Conservation (phyloP, 2,329 filamentous ascomycete genomes). For the Colletotrichum chrysophilum region DNA sequence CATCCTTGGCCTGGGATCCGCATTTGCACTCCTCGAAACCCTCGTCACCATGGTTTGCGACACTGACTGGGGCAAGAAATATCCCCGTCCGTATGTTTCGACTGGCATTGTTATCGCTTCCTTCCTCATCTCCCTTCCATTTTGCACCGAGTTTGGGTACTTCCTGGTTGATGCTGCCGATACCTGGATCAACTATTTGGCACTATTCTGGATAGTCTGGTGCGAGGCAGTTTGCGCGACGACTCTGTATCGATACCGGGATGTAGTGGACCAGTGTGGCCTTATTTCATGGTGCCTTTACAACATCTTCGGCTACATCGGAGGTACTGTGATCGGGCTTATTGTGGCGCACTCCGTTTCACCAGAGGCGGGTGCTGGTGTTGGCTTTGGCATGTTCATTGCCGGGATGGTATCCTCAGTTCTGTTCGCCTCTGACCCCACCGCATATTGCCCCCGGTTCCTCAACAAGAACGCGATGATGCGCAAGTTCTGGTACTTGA, state of each 20-base stretch:
- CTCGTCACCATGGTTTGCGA: conserved; percentile 56
- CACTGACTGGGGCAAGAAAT: conserved; percentile 41
- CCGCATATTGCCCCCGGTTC: not conserved
- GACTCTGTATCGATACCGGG: conserved; percentile 53
- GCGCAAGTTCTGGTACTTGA: conserved; percentile 1
- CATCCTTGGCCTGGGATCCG: conserved; percentile 57
- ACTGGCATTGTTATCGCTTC: conserved; percentile 48
- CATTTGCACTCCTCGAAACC: conserved; percentile 58
- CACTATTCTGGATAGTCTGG: conserved; percentile 57
- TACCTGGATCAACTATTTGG: conserved; percentile 56
- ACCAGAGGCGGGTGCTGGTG: conserved; percentile 47
- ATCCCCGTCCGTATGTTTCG: conserved; percentile 45
- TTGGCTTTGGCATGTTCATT: conserved; percentile 54
- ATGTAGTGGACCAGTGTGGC: conserved; percentile 48
- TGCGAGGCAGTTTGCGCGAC: conserved; percentile 54
- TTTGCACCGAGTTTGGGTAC: conserved; percentile 60
- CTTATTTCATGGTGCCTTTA: conserved; percentile 40
- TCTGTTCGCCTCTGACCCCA: conserved; percentile 31
- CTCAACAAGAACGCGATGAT: not conserved
- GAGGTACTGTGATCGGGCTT: conserved; percentile 52
- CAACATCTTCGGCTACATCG: conserved; percentile 54
- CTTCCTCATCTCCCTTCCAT: conserved; percentile 54
- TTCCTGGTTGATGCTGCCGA: conserved; percentile 57
- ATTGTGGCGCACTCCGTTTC: conserved; percentile 48
- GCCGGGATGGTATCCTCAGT: conserved; percentile 35